These are phyloP conservation scores for Aspergillus floridensis DNA, from an alignment of 2,329 filamentous ascomycete species.

Conservation along the genomic window DNA sequence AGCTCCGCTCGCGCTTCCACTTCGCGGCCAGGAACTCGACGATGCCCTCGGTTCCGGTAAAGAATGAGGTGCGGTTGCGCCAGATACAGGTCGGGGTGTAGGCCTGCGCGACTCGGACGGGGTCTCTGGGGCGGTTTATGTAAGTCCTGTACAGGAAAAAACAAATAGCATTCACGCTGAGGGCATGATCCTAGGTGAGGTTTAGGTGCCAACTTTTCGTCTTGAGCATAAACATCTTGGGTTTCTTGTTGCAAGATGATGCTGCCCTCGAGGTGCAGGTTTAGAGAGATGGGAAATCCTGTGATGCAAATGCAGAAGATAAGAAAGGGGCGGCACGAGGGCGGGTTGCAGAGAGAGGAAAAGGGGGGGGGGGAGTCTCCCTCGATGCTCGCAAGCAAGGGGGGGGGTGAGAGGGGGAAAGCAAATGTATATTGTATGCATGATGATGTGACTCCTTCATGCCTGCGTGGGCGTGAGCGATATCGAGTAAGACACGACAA, in stretches of 20 bases:
- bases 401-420: neutral
- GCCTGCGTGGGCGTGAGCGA: neutral
- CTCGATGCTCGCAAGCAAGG: neutral
- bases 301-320: neutral
- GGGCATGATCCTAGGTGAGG: too few relatives aligned
- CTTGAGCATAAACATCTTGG: too few relatives aligned
- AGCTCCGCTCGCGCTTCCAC: slow-evolving; percentile 70
- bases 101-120: slow-evolving; percentile 62
- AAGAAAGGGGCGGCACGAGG: neutral
- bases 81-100: slow-evolving; percentile 77
- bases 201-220: too few relatives aligned
- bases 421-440: neutral
- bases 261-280: neutral
- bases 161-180: too few relatives aligned
- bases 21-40: slow-evolving; percentile 67
- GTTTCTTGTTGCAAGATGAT: too few relatives aligned
- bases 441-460: neutral
- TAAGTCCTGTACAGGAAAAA: neutral
- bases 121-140: slow-evolving; percentile 53
- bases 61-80: slow-evolving; percentile 72
- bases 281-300: neutral
- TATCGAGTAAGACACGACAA: neutral
- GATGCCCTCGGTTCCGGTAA: slow-evolving; percentile 67
- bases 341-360: neutral
- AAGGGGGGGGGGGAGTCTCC: neutral